These are phyloP conservation scores for Salix viminalis DNA, from an alignment of 345 rosid genomes.

Conservation along the genomic window DNA sequence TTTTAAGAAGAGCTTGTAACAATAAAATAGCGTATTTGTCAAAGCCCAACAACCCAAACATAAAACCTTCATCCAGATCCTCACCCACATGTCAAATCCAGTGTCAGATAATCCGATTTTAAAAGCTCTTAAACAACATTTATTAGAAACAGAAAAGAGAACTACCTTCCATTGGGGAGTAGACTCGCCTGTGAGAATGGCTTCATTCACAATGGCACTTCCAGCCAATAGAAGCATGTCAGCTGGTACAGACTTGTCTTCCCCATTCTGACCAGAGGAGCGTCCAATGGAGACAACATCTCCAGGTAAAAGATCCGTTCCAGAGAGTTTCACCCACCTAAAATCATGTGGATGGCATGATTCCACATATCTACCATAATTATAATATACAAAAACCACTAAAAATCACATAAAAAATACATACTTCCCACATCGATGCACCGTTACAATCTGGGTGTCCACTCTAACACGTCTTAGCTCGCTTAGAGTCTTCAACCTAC, in stretches of 20 bases:
- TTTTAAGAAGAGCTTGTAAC: background rate
- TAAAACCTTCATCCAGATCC: background rate
- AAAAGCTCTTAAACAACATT: background rate
- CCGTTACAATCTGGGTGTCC: constrained; percentile 82
- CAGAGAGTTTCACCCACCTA: constrained; percentile 90
- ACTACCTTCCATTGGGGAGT: constrained; percentile 99
- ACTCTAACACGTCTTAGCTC: constrained; percentile 97
- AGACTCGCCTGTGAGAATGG: constrained; percentile 99
- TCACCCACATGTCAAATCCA: background rate
- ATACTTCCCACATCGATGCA: constrained; percentile 93
- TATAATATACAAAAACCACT: background rate
- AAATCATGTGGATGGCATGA: constrained; percentile 22
- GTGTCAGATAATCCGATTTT: background rate
- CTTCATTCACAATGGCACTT: constrained; percentile 97
- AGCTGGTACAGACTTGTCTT: constrained; percentile 91
- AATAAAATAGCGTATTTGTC: background rate
- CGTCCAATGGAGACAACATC: constrained; percentile 97
- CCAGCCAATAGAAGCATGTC: constrained; percentile 98
- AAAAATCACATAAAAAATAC: constrained; percentile 20
- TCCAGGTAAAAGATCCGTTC: constrained; percentile 93
- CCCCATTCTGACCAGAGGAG: constrained; percentile 73
- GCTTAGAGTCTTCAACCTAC: constrained; percentile 85
- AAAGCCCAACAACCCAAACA: background rate
- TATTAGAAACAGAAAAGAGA: constrained; percentile 19
- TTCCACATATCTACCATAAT: constrained; percentile 6